These are phyloP conservation scores for Aspergillus biplanus DNA, from an alignment of 495 filamentous ascomycete genomes.

Conservation along the genomic window DNA sequence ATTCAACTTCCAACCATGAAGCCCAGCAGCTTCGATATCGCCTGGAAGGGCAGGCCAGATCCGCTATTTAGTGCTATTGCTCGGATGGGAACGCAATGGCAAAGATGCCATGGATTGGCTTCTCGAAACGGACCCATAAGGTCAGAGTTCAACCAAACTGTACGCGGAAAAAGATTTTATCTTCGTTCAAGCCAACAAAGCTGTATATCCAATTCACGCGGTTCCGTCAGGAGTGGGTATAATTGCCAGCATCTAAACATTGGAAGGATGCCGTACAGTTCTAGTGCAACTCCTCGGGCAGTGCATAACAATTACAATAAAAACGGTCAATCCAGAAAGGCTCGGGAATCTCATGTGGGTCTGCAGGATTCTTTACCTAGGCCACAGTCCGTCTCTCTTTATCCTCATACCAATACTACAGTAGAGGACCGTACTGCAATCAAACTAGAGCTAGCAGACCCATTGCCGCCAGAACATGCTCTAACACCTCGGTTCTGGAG, in stretches of 20 bases:
- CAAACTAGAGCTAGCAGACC: not conserved
- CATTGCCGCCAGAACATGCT: not conserved
- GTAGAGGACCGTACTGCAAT: not conserved
- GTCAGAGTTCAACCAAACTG: too few relatives aligned
- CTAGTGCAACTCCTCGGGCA: not conserved
- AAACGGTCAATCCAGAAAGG: not conserved
- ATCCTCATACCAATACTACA: not conserved
- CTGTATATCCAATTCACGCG: not conserved
- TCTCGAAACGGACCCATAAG: too few relatives aligned
- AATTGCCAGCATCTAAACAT: not conserved
- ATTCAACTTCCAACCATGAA: too few relatives aligned
- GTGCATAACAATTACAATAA: not conserved
- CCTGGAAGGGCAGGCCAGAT: too few relatives aligned
- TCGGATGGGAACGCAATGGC: too few relatives aligned
- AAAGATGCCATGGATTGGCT: too few relatives aligned
- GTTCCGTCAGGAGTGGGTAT: not conserved
- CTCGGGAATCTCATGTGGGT: not conserved
- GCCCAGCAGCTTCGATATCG: too few relatives aligned
- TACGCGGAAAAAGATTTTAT: not conserved
- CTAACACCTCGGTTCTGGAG: conserved; percentile 60
- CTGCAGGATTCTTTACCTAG: too few relatives aligned
- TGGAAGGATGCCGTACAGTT: conserved; percentile 7
- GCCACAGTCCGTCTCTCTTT: too few relatives aligned
- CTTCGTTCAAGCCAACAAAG: not conserved
- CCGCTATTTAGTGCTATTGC: too few relatives aligned